Base-by-base conservation (phyloP, 2,329 filamentous ascomycete genomes). In the Nigrospora oryzae region DNA sequence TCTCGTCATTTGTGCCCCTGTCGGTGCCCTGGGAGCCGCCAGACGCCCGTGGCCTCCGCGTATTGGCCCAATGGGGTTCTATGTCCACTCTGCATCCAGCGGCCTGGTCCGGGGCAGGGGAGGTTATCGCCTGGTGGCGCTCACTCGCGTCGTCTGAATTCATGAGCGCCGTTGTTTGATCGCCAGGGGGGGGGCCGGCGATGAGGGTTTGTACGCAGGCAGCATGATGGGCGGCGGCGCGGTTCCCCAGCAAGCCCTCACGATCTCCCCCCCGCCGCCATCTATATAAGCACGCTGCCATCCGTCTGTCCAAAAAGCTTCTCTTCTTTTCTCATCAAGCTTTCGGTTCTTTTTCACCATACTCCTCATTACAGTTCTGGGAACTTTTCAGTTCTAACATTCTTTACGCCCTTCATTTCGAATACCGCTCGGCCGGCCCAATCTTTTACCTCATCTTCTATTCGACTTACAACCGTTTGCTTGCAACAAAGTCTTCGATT, bases 301-400 rank as follows among this genome's bases (percentile, higher is more conserved):
- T 40, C 46, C 46, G 39, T 49, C 33, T 41, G 46, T 37, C 40
- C 46, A 45, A 39, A 35, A 19, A 40, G 36, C 17, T 8, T 45
- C 11, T 45, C 38, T 46, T 47, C 45, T 49, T 45, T 50, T 47
- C 50, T 50, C 46, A 49, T 52, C 45, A 51, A 49, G 38, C 47
- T 47, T 38, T 36, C 34, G n/a, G 39, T 47, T 46, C 36, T 51
- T 46, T 46, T 49, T 53, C 55, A 53, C 49, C 44, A 45, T 54
- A 46, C 38, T 48, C 47, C 53, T 59, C 51, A 44, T 53, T 54
- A 55, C 52, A 60, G 63, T 66, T 66, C 62, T 64, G 63, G 55
- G 61, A 65, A 63, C 63, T 63, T 59, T 58, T 58, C 44, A 45
- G 61, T 60, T 55, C 53, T 51, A 35, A 58, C 61, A 50, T 56